These are phyloP conservation scores for Cryptosporidium xiaoi DNA, from an alignment of 169 alveolate genomes.

Conservation along the genomic window DNA sequence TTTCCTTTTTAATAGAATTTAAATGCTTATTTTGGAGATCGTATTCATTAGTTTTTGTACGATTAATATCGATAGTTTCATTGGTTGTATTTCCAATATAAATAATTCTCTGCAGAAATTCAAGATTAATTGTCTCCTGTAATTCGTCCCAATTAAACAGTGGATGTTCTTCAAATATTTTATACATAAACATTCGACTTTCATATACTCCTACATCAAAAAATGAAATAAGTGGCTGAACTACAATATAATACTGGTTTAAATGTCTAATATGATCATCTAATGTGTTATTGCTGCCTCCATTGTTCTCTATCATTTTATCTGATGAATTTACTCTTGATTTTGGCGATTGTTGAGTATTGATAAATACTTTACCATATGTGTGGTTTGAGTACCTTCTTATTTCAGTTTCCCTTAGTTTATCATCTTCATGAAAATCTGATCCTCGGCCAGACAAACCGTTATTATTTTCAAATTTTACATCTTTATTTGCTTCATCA, in stretches of 20 bases:
- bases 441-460: too few species aligned
- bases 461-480: conserved; percentile 2
- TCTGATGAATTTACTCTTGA: background rate
- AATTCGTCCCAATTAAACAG: conserved; percentile 38
- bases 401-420: background rate
- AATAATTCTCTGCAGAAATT: conserved; percentile 33
- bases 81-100: conserved; percentile 18
- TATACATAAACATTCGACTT: conserved; percentile 25
- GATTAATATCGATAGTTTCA: background rate
- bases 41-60: conserved; percentile 4
- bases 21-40: background rate
- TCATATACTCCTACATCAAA: conserved; percentile 62
- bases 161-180: conserved; percentile 21
- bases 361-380: conserved; percentile 24
- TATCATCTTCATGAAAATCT: background rate
- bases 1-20: background rate
- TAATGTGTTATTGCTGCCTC: background rate
- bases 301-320: background rate
- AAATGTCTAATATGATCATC: background rate
- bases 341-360: background rate
- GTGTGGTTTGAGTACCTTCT: conserved; percentile 11
- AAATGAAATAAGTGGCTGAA: conserved; percentile 47
- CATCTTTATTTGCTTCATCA: background rate
- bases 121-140: conserved; percentile 17
- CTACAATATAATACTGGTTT: conserved; percentile 8